Evolutionary conservation across 2,329 filamentous ascomycete genomes (phyloP).

Genomic region (Huntiella moniliformis): DNA sequence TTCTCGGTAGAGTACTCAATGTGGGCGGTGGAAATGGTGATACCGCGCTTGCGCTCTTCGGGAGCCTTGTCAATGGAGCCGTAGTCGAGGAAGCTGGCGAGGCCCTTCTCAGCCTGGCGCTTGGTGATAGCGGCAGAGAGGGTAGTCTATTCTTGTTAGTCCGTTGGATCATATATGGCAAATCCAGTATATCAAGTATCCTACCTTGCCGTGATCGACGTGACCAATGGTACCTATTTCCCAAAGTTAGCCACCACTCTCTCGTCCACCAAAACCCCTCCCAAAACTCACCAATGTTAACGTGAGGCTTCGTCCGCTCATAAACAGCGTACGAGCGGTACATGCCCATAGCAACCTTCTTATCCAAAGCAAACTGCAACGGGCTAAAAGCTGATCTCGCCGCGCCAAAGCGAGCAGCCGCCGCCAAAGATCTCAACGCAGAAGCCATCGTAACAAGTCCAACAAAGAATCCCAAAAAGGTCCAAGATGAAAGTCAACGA

Average conservation of each 20-base stretch:
- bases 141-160: conserved; percentile 50
- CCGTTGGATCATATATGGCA: background rate
- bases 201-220: conserved; percentile 98
- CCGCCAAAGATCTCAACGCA: conserved; percentile 58
- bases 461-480: conserved; percentile 1
- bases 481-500: background rate
- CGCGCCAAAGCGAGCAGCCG: conserved; percentile 61
- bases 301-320: conserved; percentile 86
- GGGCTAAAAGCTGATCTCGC: conserved; percentile 52
- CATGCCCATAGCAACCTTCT: conserved; percentile 45
- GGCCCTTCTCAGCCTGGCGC: conserved; percentile 84
- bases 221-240: conserved; percentile 78
- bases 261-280: background rate
- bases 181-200: conserved; percentile 2
- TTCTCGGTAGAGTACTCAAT: conserved; percentile 93
- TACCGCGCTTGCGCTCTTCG: conserved; percentile 98
- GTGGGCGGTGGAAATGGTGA: conserved; percentile 95
- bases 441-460: conserved; percentile 47
- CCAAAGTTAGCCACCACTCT: conserved; percentile 13
- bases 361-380: conserved; percentile 49
- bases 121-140: conserved; percentile 98
- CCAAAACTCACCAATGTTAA: conserved; percentile 65
- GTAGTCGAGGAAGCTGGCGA: conserved; percentile 92
- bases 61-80: conserved; percentile 96
- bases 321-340: conserved; percentile 51